These are phyloP conservation scores for Fusarium sp. DNA, from an alignment of 2,329 filamentous ascomycete species.

Conservation along the genomic window DNA sequence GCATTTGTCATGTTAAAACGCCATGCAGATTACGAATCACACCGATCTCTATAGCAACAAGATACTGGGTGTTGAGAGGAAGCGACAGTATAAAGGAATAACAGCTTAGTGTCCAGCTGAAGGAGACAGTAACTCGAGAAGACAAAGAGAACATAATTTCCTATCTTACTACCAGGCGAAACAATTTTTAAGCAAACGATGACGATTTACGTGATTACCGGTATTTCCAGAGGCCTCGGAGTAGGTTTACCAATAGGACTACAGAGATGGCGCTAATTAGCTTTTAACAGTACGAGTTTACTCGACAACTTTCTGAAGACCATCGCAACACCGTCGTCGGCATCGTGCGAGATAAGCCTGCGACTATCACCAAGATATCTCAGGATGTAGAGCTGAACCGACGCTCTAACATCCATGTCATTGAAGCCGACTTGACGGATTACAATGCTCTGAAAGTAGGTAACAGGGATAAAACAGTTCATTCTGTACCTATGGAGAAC, in stretches of 20 bases:
- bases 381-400: not conserved
- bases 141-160: not conserved
- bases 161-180: fast-evolving
- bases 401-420: not conserved
- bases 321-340: not conserved
- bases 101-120: no score
- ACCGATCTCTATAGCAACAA: not conserved
- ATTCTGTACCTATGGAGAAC: not conserved
- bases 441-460: not conserved
- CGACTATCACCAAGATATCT: not conserved
- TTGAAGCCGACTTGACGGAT: not conserved
- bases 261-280: fast-evolving
- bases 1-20: not conserved
- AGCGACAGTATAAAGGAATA: not conserved
- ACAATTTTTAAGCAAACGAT: not conserved
- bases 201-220: not conserved
- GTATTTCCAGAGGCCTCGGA: not conserved
- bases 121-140: fast-evolving
- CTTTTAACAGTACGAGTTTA: not conserved
- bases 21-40: not conserved
- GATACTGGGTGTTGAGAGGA: not conserved
- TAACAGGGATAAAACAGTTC: fast-evolving
- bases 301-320: not conserved
- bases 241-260: fast-evolving
- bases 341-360: not conserved